phyloP scores from a whole-genome alignment of 1,139 yeast genomes.

The Debaryomyces fabryi region DNA sequence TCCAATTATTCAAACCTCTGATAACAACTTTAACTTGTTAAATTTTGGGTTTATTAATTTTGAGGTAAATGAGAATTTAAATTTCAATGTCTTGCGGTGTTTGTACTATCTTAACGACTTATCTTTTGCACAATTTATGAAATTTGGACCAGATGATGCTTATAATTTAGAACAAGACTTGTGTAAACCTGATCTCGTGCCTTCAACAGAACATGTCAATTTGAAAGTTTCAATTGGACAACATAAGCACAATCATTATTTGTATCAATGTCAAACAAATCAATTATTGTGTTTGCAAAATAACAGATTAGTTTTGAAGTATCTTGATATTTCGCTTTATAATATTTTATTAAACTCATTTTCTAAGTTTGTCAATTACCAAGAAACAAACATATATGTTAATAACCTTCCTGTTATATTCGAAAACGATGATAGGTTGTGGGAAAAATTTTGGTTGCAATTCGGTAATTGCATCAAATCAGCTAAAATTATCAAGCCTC shows the following conservation, averaged over 20 bases:
- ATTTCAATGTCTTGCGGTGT: conserved; percentile 30
- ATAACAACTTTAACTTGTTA: conserved; percentile 21
- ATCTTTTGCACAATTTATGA: conserved; percentile 28
- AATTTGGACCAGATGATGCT: conserved; percentile 20
- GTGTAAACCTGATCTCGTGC: conserved; percentile 2
- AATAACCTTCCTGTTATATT: conserved; percentile 52
- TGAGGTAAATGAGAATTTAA: conserved; percentile 20
- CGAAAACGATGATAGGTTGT: conserved; percentile 40
- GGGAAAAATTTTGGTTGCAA: conserved; percentile 46
- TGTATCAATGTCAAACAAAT: conserved; percentile 22
- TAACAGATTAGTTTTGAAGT: conserved; percentile 8
- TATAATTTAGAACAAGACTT: conserved; percentile 18
- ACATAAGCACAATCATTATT: conserved; percentile 41
- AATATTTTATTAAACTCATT: conserved; percentile 17
- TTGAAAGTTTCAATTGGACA: conserved; percentile 40
- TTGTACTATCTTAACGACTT: conserved; percentile 36
- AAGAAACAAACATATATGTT: conserved; percentile 63
- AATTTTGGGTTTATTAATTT: conserved; percentile 39
- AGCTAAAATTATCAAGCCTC: conserved; percentile 49
- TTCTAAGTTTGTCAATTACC: conserved; percentile 38
- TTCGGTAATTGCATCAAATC: conserved; percentile 44
- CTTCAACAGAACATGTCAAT: conserved; percentile 9
- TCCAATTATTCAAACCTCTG: conserved; percentile 32
- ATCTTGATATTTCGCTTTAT: conserved; percentile 12
- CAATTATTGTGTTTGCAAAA: conserved; percentile 10